Conservation (phyloP, 2,329 filamentous ascomycete genomes). For the Claviceps sp. region DNA sequence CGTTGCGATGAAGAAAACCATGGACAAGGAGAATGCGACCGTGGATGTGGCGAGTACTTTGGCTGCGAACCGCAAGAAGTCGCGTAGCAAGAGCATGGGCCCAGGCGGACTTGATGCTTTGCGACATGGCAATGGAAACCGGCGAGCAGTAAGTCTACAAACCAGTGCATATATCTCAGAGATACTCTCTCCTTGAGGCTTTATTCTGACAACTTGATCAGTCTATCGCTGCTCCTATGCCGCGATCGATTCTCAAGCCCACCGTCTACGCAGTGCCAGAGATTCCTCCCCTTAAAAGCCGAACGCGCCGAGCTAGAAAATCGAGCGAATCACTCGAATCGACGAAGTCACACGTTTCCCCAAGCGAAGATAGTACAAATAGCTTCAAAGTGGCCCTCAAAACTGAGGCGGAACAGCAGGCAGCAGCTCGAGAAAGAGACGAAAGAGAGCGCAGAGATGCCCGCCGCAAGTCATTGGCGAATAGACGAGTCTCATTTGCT, state of each 20-base stretch:
- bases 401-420: conserved; percentile 58
- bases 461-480: conserved; percentile 82
- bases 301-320: neutral
- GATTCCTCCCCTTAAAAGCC: conserved; percentile 49
- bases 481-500: conserved; percentile 89
- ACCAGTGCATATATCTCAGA: neutral
- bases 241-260: conserved; percentile 68
- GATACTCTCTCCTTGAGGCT: too few relatives aligned
- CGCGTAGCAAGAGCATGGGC: conserved; percentile 89
- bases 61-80: conserved; percentile 49
- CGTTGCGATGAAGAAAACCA: conserved; percentile 35
- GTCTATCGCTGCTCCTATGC: conserved; percentile 41
- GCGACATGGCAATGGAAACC: conserved; percentile 61
- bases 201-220: conserved; percentile 14
- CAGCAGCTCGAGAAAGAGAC: conserved; percentile 54
- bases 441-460: conserved; percentile 71
- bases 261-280: conserved; percentile 54
- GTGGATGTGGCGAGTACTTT: conserved; percentile 45
- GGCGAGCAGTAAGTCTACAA: conserved; percentile 52
- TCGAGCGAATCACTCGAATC: conserved; percentile 3
- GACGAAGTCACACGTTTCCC: conserved; percentile 7
- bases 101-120: conserved; percentile 79
- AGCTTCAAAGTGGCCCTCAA: conserved; percentile 49
- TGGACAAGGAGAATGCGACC: conserved; percentile 69
- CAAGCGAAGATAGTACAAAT: conserved; percentile 12